phyloP scores from a whole-genome alignment of 2,329 filamentous ascomycete genomes.

The Corynespora cassiicola region DNA sequence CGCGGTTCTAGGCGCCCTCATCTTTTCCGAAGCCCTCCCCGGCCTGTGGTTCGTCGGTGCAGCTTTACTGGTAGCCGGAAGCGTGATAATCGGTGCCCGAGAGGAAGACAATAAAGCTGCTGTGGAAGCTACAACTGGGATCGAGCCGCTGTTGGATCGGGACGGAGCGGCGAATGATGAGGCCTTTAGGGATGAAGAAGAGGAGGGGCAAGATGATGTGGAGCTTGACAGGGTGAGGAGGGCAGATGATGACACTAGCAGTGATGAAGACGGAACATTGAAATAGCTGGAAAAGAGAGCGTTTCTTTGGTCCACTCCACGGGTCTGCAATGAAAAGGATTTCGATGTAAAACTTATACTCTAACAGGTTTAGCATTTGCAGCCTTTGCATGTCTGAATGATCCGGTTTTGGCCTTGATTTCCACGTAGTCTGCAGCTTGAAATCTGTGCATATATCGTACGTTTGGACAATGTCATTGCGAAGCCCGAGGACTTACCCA shows the following conservation, averaged over 20 bases:
- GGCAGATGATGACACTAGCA: slow-evolving; percentile 22
- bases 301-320: too few species aligned
- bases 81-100: slow-evolving; percentile 77
- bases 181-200: slow-evolving; percentile 49
- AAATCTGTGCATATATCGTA: too few species aligned
- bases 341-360: too few species aligned
- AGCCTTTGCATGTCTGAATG: too few species aligned
- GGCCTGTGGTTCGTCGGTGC: slow-evolving; percentile 81
- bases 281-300: slow-evolving; percentile 30
- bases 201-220: slow-evolving; percentile 26
- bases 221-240: slow-evolving; percentile 37
- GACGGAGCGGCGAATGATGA: slow-evolving; percentile 18
- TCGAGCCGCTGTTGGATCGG: slow-evolving; percentile 28
- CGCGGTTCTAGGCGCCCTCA: slow-evolving; percentile 70
- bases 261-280: slow-evolving; percentile 39
- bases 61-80: slow-evolving; percentile 73
- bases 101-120: slow-evolving; percentile 58
- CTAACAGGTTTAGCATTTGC: too few species aligned
- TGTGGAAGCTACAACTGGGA: slow-evolving; percentile 28
- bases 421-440: too few species aligned
- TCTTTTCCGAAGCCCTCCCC: slow-evolving; percentile 76
- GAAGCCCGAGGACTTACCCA: too few species aligned
- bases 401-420: too few species aligned
- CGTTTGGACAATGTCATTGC: too few species aligned
- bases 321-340: too few species aligned